Evolutionary conservation across 2,329 filamentous ascomycete genomes (phyloP).

Genomic region (Dactylellina parvicollis): DNA sequence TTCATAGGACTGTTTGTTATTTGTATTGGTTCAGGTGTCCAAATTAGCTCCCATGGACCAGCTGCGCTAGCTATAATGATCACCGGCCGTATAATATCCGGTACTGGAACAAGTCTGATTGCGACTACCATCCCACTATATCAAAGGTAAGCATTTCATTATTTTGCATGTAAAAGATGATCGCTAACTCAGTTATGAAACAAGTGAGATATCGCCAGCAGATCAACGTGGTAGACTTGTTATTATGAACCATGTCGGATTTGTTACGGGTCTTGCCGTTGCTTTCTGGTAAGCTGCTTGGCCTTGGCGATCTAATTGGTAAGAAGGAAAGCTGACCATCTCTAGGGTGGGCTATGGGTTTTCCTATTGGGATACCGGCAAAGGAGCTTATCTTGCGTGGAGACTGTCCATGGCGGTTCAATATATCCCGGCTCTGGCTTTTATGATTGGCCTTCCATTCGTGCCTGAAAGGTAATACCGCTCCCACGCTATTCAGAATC

Average conservation of each 20-base stretch:
- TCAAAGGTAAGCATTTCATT: constrained; percentile 63
- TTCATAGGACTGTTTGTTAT: constrained; percentile 64
- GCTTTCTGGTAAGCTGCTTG: constrained; percentile 68
- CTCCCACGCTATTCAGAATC: background rate
- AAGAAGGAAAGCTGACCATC: constrained; percentile 17
- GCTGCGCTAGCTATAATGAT: constrained; percentile 65
- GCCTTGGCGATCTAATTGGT: background rate
- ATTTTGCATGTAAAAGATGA: background rate
- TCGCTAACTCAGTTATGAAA: background rate
- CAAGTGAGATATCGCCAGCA: constrained; percentile 68
- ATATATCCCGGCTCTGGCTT: constrained; percentile 66
- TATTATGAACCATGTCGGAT: constrained; percentile 70
- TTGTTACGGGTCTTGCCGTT: constrained; percentile 67
- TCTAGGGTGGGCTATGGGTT: constrained; percentile 68
- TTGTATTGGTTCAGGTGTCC: constrained; percentile 65
- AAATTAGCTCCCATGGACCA: constrained; percentile 63
- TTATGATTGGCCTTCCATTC: constrained; percentile 66
- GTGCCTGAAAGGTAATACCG: constrained; percentile 66
- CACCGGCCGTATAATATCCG: constrained; percentile 66
- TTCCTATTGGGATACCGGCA: constrained; percentile 66
- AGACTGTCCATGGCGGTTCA: constrained; percentile 67
- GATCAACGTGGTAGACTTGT: constrained; percentile 68
- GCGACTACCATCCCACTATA: constrained; percentile 70
- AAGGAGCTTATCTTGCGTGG: constrained; percentile 66
- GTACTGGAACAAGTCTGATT: constrained; percentile 67